These are phyloP conservation scores for Trichosporon coremiiforme DNA, from an alignment of 1,284 basidiomycete species.

Conservation along the genomic window DNA sequence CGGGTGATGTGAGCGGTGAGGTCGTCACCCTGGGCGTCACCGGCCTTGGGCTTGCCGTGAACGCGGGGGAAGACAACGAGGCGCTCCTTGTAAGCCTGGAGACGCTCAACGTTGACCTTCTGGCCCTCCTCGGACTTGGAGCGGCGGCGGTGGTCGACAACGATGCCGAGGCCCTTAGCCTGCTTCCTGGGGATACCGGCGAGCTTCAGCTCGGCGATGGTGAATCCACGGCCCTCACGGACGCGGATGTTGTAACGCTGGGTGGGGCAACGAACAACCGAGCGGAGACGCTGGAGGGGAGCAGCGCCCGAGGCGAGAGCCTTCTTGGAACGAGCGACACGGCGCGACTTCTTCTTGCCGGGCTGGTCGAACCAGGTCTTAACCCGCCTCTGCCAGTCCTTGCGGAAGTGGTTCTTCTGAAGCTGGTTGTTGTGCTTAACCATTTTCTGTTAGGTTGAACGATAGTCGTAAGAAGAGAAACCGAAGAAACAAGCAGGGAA, in stretches of 20 bases:
- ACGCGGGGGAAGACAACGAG: constrained; percentile 91
- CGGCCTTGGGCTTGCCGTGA: constrained; percentile 91
- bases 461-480: background rate
- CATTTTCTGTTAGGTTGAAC: constrained; percentile 29
- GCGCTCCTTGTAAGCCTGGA: constrained; percentile 86
- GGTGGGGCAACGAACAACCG: constrained; percentile 94
- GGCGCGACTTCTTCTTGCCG: constrained; percentile 94
- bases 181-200: constrained; percentile 94
- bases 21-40: constrained; percentile 86
- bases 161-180: constrained; percentile 89
- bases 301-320: constrained; percentile 89
- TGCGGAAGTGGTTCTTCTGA: constrained; percentile 94
- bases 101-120: constrained; percentile 89
- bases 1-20: constrained; percentile 80
- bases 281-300: constrained; percentile 88
- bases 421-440: constrained; percentile 63
- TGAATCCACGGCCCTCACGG: constrained; percentile 97
- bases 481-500: background rate
- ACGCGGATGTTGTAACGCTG: constrained; percentile 99
- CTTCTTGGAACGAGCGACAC: constrained; percentile 89
- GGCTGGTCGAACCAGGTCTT: constrained; percentile 84
- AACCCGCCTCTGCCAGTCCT: constrained; percentile 75
- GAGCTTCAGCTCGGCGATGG: constrained; percentile 90
- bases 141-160: constrained; percentile 95
- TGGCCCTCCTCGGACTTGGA: constrained; percentile 98